Base-by-base conservation (phyloP, 345 rosid genomes). In the Turnera subulata region DNA sequence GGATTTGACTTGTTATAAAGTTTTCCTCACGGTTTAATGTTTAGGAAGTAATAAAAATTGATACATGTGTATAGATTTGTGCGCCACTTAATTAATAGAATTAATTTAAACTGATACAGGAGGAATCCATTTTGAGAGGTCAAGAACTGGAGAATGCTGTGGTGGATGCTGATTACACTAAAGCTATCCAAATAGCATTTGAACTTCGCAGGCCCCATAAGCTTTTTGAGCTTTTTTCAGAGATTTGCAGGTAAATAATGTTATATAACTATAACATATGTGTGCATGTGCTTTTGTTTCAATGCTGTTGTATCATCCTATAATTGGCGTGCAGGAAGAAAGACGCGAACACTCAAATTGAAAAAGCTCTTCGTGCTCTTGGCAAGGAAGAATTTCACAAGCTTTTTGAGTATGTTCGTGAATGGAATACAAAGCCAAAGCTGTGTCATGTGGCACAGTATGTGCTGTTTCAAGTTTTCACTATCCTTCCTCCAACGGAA, bases 371-470 rank as follows among this genome's bases (percentile, higher is more conserved):
- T 50, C 72, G 60, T 64, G 76, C 78, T 55, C 84, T 93, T 59
- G 80, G 78, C 33, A 73, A 76, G 14, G 96, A 89, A 73, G 90
- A 93, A 61, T 64, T 78, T 19, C 75, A 59, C 43, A 73, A 59
- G 51, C 97, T 93, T 59, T 81, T 93, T 64, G 89, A 82, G 68
- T 93, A 93, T 46, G 63, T 80, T 56, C 80, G 97, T 59, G 96
- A 93, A 69, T 93, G 99, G 99, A 93, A 93, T 64, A 78, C 94
- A 43, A 87, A 89, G 69, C 97, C 97, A 54, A 89, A 82, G 73
- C 73, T 88, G 46, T 89, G 99, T 58, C 96, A 86, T 60, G 77
- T 89, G 54, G 99, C 96, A 44, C 99, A 89, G 62, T 73, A 64
- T 57, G 80, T 93, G 59, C 89, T 93, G 38, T 89, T 76, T 77